These are phyloP conservation scores for Asterophora parasitica DNA, from an alignment of 768 basidiomycete species.

Conservation along the genomic window DNA sequence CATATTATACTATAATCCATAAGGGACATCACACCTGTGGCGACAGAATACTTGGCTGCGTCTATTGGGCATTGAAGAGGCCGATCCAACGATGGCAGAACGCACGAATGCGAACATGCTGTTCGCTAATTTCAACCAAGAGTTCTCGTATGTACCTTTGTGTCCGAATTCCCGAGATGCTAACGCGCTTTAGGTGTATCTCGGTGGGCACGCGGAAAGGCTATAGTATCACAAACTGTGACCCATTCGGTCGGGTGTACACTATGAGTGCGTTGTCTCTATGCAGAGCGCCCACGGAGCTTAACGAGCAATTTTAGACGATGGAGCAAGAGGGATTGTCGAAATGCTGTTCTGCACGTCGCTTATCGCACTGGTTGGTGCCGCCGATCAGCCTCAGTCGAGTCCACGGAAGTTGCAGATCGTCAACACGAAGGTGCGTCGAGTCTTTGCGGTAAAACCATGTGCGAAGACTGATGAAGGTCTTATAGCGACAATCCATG, in stretches of 20 bases:
- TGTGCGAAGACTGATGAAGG: background rate
- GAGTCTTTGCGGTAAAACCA: too few species aligned
- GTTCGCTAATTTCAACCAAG: slow-evolving; percentile 97
- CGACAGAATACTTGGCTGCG: background rate
- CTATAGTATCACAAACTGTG: slow-evolving; percentile 96
- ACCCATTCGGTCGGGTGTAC: slow-evolving; percentile 95
- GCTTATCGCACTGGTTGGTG: slow-evolving; percentile 93
- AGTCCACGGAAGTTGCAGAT: slow-evolving; percentile 95
- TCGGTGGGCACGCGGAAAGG: slow-evolving; percentile 94
- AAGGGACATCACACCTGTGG: background rate
- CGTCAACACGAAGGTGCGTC: slow-evolving; percentile 91
- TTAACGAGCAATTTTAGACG: slow-evolving; percentile 45
- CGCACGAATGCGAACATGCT: slow-evolving; percentile 50
- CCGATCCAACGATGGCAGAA: slow-evolving; percentile 31
- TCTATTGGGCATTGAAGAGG: too few species aligned
- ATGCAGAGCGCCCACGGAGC: background rate
- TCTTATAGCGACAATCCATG: slow-evolving; percentile 82
- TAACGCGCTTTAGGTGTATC: slow-evolving; percentile 55
- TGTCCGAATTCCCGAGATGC: background rate
- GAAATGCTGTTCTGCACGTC: slow-evolving; percentile 99
- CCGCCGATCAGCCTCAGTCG: slow-evolving; percentile 86
- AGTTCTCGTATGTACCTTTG: slow-evolving; percentile 69
- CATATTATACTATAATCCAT: background rate
- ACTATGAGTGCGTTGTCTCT: slow-evolving; percentile 71
- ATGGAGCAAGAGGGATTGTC: slow-evolving; percentile 92